These are phyloP conservation scores for Paulinella micropora DNA, from an alignment of 78 protist species.

Conservation along the genomic window DNA sequence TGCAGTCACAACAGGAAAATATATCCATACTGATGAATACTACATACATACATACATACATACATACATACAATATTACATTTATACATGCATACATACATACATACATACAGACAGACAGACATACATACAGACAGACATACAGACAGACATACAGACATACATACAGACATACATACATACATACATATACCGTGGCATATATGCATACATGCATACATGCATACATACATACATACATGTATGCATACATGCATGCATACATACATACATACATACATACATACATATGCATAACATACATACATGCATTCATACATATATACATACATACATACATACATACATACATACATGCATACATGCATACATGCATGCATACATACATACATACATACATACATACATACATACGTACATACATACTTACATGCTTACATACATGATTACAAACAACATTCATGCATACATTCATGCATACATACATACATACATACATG, in stretches of 20 bases:
- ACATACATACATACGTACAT: not conserved
- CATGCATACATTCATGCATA: not conserved
- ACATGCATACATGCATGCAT: not conserved
- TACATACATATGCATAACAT: not conserved
- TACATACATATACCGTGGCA: not conserved
- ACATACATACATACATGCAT: not conserved
- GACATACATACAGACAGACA: too few species aligned
- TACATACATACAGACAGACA: too few species aligned
- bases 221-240: not conserved
- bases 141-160: not conserved
- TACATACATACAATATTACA: too few species aligned
- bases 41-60: too few species aligned
- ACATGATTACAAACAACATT: not conserved
- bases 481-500: not conserved
- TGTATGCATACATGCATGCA: not conserved
- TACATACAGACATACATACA: not conserved
- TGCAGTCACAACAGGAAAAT: too few species aligned
- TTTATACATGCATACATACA: too few species aligned
- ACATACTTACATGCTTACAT: not conserved
- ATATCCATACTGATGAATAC: too few species aligned
- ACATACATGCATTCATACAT: not conserved
- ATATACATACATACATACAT: not conserved
- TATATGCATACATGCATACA: not conserved
- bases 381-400: constrained; percentile 1
- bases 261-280: not conserved